phyloP scores from a whole-genome alignment of 2,329 filamentous ascomycete species.

The Exophiala spinifera region DNA sequence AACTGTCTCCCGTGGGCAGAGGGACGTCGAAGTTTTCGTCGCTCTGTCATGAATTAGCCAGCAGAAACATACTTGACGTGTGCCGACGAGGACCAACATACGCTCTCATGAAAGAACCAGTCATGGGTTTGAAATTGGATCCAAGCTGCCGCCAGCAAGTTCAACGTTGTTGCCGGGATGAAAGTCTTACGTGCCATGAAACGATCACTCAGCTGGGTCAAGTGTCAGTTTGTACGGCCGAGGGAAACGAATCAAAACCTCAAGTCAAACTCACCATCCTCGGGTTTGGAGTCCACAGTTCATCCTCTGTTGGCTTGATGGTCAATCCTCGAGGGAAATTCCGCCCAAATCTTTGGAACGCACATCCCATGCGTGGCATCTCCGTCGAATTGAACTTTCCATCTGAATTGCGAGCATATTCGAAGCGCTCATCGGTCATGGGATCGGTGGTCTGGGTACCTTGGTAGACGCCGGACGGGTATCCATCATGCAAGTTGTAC shows the following conservation, averaged over 20 bases:
- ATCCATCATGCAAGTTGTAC: conserved; percentile 46
- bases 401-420: conserved; percentile 41
- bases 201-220: conserved; percentile 27
- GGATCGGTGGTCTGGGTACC: conserved; percentile 32
- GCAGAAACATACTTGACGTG: not conserved
- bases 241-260: not conserved
- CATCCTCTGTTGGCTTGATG: conserved; percentile 40
- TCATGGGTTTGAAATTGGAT: conserved; percentile 51
- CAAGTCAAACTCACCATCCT: conserved; percentile 37
- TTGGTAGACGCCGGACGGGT: conserved; percentile 38
- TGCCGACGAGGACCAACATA: not conserved
- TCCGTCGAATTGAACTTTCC: conserved; percentile 45
- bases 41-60: conserved; percentile 34
- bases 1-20: conserved; percentile 36
- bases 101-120: conserved; percentile 31
- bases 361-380: conserved; percentile 45
- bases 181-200: conserved; percentile 45
- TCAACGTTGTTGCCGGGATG: conserved; percentile 46
- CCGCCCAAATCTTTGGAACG: conserved; percentile 46
- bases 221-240: not conserved
- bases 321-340: conserved; percentile 42
- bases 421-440: conserved; percentile 10
- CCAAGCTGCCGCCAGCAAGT: conserved; percentile 49
- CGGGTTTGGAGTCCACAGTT: conserved; percentile 45
- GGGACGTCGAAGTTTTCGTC: conserved; percentile 36